Base-by-base conservation (phyloP, 768 basidiomycete species). In the Russula virescens region DNA sequence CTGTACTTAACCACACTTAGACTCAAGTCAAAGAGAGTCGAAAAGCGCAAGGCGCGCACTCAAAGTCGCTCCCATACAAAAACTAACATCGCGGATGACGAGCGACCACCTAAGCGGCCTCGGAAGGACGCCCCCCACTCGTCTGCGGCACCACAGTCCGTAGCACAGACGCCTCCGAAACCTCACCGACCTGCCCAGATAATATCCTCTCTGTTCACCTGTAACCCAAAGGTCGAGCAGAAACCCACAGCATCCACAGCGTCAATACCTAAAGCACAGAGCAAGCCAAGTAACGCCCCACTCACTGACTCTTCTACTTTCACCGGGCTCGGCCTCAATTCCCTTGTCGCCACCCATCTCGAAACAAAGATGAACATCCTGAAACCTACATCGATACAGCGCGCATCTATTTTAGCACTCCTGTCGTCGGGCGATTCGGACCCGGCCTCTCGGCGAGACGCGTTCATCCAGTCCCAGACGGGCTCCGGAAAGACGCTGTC, bases 401-500 rank as follows among this genome's bases (percentile, higher is more conserved):
- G 88, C 62, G 84, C 87, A 9, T 80, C 80, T 11, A 75, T 88
- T 14, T 79, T 83, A 7, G 73, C 86, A n/a, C 79, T 98, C 47
- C 80, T 90, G 4, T 63, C 75, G 75, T 55, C 72, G 78, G 26
- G 75, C 72, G 43, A 69, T 74, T 64, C 75, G 74, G 42, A 69
- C 74, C 65, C 75, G 74, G 63, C 65, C 68, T 52, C 76, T 11
- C 61, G 77, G 53, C 79, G 89, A 62, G 94, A 96, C 73, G 83
- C 90, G 16, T 95, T 97, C 73, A 91, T 98, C 60, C 95, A 97
- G 73, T 91, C 94, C 14, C 94, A 98, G 72, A 98, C 96, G 10
- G 96, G 96, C 59, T 98, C 95, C 0, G 96, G 96, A 71, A 98
- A 98, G 76, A 98, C 95, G 0, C 77, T 98, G 25, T 83, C 94